These are phyloP conservation scores for Saturnispora sekii DNA, from an alignment of 805 yeast genomes.

Conservation along the genomic window DNA sequence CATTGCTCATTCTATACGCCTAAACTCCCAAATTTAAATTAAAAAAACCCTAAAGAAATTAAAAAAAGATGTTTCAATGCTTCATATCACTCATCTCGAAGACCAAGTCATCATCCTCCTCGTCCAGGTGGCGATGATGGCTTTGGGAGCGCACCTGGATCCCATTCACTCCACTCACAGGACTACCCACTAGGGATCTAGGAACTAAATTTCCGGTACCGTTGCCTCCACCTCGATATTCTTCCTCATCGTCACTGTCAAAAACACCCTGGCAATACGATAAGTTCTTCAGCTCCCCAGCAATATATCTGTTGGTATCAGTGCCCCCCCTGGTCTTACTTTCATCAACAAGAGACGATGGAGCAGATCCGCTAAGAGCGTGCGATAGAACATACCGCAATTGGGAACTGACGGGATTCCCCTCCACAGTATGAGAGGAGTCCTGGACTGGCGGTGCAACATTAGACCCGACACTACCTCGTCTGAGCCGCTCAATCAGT, in stretches of 20 bases:
- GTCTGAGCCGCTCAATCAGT: conserved; percentile 6
- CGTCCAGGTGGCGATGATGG: conserved; percentile 31
- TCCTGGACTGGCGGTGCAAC: neutral
- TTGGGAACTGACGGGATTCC: conserved; percentile 6
- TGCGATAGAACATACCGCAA: conserved; percentile 4
- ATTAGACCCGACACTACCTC: conserved; percentile 9
- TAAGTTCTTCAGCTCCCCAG: conserved; percentile 18
- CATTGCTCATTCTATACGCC: too few relatives aligned
- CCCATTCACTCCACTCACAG: conserved; percentile 1
- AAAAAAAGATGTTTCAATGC: neutral
- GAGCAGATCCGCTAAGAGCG: neutral
- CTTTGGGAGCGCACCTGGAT: neutral
- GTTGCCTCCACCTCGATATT: conserved; percentile 4
- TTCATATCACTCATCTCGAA: conserved; percentile 73
- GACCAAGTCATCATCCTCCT: conserved; percentile 47
- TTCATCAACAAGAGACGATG: neutral
- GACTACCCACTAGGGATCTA: neutral
- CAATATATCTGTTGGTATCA: conserved; percentile 16
- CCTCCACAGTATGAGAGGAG: neutral
- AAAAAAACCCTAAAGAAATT: neutral
- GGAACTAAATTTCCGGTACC: neutral
- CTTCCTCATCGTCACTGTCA: conserved; percentile 27
- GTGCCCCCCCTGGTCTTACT: neutral
- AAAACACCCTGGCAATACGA: conserved; percentile 26
- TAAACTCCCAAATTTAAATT: neutral